Base-by-base conservation (phyloP, 2,329 filamentous ascomycete species). In the Raffaelea arxii region DNA sequence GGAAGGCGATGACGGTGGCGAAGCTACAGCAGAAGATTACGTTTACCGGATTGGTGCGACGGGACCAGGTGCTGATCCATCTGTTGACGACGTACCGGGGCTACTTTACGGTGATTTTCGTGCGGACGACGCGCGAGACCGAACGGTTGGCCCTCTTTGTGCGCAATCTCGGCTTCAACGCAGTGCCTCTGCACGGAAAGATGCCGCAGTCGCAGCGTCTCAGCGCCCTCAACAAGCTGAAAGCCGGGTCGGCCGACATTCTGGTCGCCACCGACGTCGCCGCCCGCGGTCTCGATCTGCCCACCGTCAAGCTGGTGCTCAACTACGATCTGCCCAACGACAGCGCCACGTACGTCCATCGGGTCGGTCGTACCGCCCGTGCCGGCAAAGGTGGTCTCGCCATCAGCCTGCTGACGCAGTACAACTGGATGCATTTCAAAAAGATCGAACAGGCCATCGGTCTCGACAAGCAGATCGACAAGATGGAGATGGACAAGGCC, bases 261-360 rank as follows among this genome's bases (percentile, higher is more conserved):
- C 77, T 98, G 4, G 85, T 96, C 4, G 89, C 89, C 11, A 96
- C 90, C 0, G 90, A 96, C 62, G 87, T 96, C n/a, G 90, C 90
- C 2, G 86, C 90, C 1, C 82, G 90, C 61, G 91, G 90, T 72
- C 73, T 96, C 6, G 90, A 96, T 69, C 94, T 96, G 41, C 89
- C 89, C 12, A 84, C 80, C n/a, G 89, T 96, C 12, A 88, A 94
- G 44, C 53, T 91, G 0, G 86, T 96, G 3, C 63, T 95, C 54
- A 95, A 95, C 65, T 86, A 82, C 54, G 89, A 95, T 58, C 67
- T 95, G 3, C 87, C 89, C 0, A 77, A 80, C 24, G 87, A 94
- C 64, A 86, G 79, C 56, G 94, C 94, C 65, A 95, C 89, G 0
- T 94, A 94, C 57, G 84, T 95, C 25, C 89, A 95, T 64, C 77